Evolutionary conservation across 495 filamentous ascomycete genomes (phyloP), one percentile per base, ranked within the genome.

Genomic region (Xylaria castorea): DNA sequence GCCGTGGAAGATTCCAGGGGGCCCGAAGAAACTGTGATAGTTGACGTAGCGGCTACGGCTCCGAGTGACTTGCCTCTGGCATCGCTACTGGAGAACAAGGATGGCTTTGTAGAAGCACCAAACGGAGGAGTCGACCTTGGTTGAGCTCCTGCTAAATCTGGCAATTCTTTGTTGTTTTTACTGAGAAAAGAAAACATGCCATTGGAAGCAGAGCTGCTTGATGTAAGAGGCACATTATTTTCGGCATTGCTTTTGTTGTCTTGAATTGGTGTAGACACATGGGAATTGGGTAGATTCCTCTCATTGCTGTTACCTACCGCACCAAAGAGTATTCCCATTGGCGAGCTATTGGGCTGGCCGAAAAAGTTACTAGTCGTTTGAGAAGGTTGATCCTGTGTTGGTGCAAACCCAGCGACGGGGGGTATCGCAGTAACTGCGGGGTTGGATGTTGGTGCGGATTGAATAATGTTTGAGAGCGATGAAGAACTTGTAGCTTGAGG

Each of bases 101-200:
- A 36, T 46, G 63, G 53, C 38, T 66, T 66, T 57, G 60, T 27
- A 57, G 20, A 51, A 46, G 38, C 20, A 46, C n/a, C 40, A 18
- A 67, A 22, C 4, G 8, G 6, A 5, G 53, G 61, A 18, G 14
- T 18, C 4, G n/a, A 20, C 6, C 6, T 34, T 58, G 44, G 16
- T 20, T 7, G 36, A 64, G 6, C 50, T 42, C 20, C 14, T 4
- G 48, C 5, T n/a, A 46, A 22, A 22, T 1, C 50, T 57, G 46
- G 18, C 6, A 30, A 46, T 38, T 72, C 68, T 25, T 62, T 34
- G 1, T 68, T 58, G n/a, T 36, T 42, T 30, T 61, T 38, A 25
- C 25, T 40, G 1, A 70, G 32, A 53, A 34, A 30, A 27, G 40
- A 46, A 51, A 70, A 70, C n/a, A 62, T 48, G 68, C 42, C 34